Percentiles rank a stretch among this genome's conserved stretches.
Evolutionary conservation across 2,329 filamentous ascomycete species (phyloP).

Genomic region (Beauveria rudraprayagi): DNA sequence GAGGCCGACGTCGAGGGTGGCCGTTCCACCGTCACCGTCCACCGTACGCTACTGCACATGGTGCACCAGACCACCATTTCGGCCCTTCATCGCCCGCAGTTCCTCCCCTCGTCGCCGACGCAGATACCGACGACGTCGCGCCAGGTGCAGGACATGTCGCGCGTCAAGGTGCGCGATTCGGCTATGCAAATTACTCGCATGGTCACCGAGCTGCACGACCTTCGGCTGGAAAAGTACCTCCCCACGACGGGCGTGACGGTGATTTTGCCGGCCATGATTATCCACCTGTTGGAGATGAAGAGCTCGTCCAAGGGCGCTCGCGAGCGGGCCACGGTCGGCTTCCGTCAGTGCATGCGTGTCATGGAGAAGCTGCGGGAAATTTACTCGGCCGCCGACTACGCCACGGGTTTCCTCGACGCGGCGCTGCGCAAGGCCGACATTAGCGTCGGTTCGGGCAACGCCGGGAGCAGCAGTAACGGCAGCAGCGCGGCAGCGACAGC

Average conservation of each 20-base stretch:
- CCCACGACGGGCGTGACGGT: constrained; percentile 89
- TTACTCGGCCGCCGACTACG: constrained; percentile 91
- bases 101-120: constrained; percentile 64
- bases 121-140: constrained; percentile 46
- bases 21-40: constrained; percentile 54
- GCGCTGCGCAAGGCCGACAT: constrained; percentile 83
- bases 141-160: constrained; percentile 73
- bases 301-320: constrained; percentile 65
- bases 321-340: constrained; percentile 67
- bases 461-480: neutral
- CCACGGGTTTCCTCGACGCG: constrained; percentile 89
- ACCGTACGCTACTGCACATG: constrained; percentile 85
- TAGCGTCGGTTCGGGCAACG: constrained; percentile 40
- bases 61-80: constrained; percentile 88
- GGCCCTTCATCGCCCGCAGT: constrained; percentile 83
- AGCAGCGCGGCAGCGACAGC: constrained; percentile 13
- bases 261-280: constrained; percentile 85
- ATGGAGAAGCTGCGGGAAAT: constrained; percentile 81
- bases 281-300: constrained; percentile 88
- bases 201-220: constrained; percentile 64
- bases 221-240: constrained; percentile 68
- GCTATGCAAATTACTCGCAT: constrained; percentile 81
- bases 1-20: constrained; percentile 51
- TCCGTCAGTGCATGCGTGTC: constrained; percentile 87
- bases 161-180: constrained; percentile 73